These are phyloP conservation scores for Paracoccidioides lutzii DNA, from an alignment of 2,329 filamentous ascomycete species.

Conservation along the genomic window DNA sequence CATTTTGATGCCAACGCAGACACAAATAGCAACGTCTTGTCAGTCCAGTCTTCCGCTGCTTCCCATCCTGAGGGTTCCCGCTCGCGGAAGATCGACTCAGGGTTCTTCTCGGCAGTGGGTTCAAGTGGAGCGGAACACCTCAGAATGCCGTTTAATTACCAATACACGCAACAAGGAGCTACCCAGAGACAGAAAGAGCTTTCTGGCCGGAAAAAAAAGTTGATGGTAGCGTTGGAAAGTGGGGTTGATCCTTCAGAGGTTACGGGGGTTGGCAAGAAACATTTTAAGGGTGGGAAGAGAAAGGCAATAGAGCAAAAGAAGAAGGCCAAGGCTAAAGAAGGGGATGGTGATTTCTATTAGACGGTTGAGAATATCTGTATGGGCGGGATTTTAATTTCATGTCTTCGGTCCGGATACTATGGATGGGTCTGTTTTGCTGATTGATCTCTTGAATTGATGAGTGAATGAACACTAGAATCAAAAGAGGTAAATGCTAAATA, in stretches of 20 bases:
- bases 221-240: constrained; percentile 71
- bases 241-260: constrained; percentile 73
- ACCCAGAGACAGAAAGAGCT: constrained; percentile 58
- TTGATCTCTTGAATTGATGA: not conserved
- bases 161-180: constrained; percentile 70
- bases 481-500: not conserved
- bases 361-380: not conserved
- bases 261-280: constrained; percentile 64
- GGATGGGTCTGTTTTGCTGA: not conserved
- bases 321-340: constrained; percentile 11
- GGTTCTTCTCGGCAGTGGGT: constrained; percentile 66
- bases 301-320: constrained; percentile 20
- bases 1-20: constrained; percentile 29
- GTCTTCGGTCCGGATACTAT: not conserved
- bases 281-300: constrained; percentile 39
- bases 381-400: not conserved
- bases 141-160: constrained; percentile 73
- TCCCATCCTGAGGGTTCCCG: constrained; percentile 50
- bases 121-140: constrained; percentile 50
- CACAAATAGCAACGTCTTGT: constrained; percentile 17
- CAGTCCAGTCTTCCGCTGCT: constrained; percentile 6
- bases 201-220: constrained; percentile 65
- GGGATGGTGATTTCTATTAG: constrained; percentile 10
- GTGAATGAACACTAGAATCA: not conserved
- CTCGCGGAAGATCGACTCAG: constrained; percentile 64